phyloP scores from a whole-genome alignment of 345 rosid genomes.

The Rhizophora mangle region DNA sequence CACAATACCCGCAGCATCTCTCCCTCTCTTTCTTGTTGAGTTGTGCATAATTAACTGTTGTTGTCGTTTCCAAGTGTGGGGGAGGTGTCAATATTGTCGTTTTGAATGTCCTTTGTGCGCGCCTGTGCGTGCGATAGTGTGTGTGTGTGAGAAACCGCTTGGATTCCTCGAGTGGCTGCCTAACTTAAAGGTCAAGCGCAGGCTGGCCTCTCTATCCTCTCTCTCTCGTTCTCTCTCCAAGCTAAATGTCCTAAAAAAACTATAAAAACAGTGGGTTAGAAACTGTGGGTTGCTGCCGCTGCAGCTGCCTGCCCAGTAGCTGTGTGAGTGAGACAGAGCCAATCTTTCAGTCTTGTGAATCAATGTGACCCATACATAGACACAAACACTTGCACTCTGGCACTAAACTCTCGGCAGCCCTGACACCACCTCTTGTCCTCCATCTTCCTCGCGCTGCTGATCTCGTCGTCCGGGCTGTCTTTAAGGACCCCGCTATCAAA shows the following conservation, averaged over 20 bases:
- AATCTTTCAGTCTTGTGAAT: not conserved
- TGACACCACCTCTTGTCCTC: conserved; percentile 20
- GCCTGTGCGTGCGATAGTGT: too few species aligned
- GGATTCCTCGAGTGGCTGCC: too few species aligned
- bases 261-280: not conserved
- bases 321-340: not conserved
- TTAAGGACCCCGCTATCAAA: conserved; percentile 17
- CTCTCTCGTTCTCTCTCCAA: too few species aligned
- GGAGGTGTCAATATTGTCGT: not conserved
- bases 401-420: conserved; percentile 1
- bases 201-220: not conserved
- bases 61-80: conserved; percentile 28
- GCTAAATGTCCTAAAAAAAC: too few species aligned
- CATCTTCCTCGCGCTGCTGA: conserved; percentile 40
- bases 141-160: too few species aligned
- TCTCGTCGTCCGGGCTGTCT: conserved; percentile 38
- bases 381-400: conserved; percentile 13
- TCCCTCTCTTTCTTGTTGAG: conserved; percentile 35
- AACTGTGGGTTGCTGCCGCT: not conserved
- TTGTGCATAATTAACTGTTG: conserved; percentile 35
- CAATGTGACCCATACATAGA: conserved; percentile 26
- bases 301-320: not conserved
- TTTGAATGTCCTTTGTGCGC: not conserved
- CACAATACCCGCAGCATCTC: not conserved
- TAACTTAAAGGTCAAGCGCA: too few species aligned